Percentiles rank a stretch among this genome's conserved stretches.
These are phyloP conservation scores for Ashbya aceris DNA, from an alignment of 1,139 yeast genomes.

Conservation along the genomic window DNA sequence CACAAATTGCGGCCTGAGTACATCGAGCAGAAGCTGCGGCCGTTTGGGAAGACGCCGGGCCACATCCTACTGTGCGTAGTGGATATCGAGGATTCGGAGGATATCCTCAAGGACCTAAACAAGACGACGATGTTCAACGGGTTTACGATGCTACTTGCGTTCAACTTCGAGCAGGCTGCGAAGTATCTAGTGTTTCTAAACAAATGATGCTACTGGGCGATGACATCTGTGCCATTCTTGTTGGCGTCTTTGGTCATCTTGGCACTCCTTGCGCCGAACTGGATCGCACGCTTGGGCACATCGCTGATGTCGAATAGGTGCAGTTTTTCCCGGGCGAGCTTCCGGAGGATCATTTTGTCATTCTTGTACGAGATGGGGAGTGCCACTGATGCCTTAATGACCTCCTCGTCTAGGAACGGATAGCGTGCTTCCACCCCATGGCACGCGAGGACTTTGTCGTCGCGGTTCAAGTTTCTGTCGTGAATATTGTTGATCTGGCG, in stretches of 20 bases:
- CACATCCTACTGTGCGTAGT: slow-evolving; percentile 64
- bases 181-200: slow-evolving; percentile 45
- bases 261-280: slow-evolving; percentile 93
- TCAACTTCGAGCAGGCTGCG: slow-evolving; percentile 84
- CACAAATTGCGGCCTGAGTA: slow-evolving; percentile 86
- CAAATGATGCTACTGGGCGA: slow-evolving; percentile 12
- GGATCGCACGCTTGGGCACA: slow-evolving; percentile 92
- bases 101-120: slow-evolving; percentile 57
- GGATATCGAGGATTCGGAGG: slow-evolving; percentile 70
- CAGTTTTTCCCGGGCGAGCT: slow-evolving; percentile 41
- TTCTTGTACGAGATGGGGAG: slow-evolving; percentile 48
- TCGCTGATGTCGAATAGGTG: slow-evolving; percentile 49
- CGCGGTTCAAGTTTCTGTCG: slow-evolving; percentile 76
- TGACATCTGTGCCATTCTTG: slow-evolving; percentile 32
- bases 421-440: slow-evolving; percentile 91
- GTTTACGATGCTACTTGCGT: slow-evolving; percentile 62
- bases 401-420: slow-evolving; percentile 66
- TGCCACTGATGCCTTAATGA: slow-evolving; percentile 45
- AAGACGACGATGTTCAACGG: slow-evolving; percentile 64
- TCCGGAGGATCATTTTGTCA: slow-evolving; percentile 57
- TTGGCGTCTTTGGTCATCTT: slow-evolving; percentile 46
- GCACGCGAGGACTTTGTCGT: slow-evolving; percentile 72
- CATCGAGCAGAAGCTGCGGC: slow-evolving; percentile 59
- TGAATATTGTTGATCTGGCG: slow-evolving; percentile 67
- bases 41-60: slow-evolving; percentile 42